Percentiles rank a stretch among this genome's conserved stretches.
These are phyloP conservation scores for Dalbergia cultrata DNA, from an alignment of 306 rosid species.

Conservation along the genomic window DNA sequence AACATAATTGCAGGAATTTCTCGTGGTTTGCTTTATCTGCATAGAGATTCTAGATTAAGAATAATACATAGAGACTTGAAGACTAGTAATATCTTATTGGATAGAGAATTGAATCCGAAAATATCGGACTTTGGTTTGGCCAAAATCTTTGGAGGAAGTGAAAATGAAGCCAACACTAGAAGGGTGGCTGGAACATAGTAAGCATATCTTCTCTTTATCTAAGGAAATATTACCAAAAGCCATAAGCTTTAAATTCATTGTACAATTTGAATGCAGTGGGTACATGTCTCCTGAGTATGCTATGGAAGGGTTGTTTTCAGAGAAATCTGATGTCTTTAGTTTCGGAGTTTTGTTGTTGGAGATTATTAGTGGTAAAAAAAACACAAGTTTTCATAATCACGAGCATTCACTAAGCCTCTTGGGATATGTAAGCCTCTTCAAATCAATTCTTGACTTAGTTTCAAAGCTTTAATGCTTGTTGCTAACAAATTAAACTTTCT, in stretches of 20 bases:
- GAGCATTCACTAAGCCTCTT: neutral
- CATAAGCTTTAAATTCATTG: neutral
- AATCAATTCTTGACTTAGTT: neutral
- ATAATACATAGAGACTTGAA: conserved; percentile 47
- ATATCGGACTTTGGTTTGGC: conserved; percentile 44
- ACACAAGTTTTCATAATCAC: neutral
- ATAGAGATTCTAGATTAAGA: conserved; percentile 45
- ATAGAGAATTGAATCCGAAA: conserved; percentile 43
- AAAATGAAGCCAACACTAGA: neutral
- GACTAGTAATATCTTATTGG: conserved; percentile 40
- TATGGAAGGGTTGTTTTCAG: neutral
- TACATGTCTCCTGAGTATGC: conserved; percentile 41
- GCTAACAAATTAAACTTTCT: too few relatives aligned
- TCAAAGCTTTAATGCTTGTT: neutral
- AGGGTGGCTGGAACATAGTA: conserved; percentile 37
- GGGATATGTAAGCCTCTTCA: conserved; percentile 31
- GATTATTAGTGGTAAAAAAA: conserved; percentile 34
- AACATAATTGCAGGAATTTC: conserved; percentile 40
- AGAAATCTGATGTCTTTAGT: conserved; percentile 39
- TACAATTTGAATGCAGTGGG: neutral
- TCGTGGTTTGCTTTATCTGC: conserved; percentile 40
- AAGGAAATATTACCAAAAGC: neutral
- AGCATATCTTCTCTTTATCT: neutral
- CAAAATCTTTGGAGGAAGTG: neutral
- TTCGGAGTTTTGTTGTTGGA: conserved; percentile 32